A percentile compares a stretch with the other conserved stretches of the same genome.
phyloP scores from a whole-genome alignment of 805 yeast genomes.

The Pichia gijzeniarum region DNA sequence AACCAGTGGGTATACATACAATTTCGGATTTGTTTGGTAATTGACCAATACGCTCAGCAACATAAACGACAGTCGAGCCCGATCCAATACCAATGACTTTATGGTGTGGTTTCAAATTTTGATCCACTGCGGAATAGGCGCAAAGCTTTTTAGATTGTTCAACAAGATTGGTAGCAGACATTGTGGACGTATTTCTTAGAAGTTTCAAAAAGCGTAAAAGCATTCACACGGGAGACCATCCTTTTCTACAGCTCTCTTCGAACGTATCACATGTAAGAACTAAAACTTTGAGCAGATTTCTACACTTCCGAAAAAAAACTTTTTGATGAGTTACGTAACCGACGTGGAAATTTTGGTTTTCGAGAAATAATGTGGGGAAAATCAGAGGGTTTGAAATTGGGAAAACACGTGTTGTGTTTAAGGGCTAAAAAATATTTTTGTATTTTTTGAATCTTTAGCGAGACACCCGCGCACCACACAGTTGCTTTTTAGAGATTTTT shows the following conservation, averaged over 20 bases:
- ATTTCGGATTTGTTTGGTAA: constrained; percentile 45
- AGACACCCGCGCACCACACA: constrained; percentile 4
- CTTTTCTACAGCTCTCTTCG: too few species aligned
- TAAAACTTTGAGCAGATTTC: too few species aligned
- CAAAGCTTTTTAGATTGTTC: constrained; percentile 87
- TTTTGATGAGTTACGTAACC: too few species aligned
- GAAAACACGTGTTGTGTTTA: too few species aligned
- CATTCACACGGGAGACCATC: too few species aligned
- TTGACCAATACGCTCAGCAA: constrained; percentile 89
- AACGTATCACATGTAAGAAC: too few species aligned
- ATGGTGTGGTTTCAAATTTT: constrained; percentile 62
- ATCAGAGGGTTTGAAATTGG: too few species aligned
- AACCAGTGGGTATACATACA: constrained; percentile 92
- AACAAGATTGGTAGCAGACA: constrained; percentile 29
- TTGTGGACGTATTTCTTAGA: constrained; percentile 7
- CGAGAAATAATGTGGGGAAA: too few species aligned
- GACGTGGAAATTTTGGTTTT: too few species aligned
- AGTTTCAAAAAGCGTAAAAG: not conserved
- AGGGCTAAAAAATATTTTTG: too few species aligned
- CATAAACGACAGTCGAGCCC: constrained; percentile 96
- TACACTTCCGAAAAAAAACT: too few species aligned
- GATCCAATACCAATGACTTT: constrained; percentile 90
- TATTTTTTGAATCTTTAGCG: too few species aligned
- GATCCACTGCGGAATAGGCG: constrained; percentile 90
- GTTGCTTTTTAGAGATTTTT: not conserved